Base-by-base conservation (phyloP, 352 stramenopile species). In the Globisporangium spinosum region DNA sequence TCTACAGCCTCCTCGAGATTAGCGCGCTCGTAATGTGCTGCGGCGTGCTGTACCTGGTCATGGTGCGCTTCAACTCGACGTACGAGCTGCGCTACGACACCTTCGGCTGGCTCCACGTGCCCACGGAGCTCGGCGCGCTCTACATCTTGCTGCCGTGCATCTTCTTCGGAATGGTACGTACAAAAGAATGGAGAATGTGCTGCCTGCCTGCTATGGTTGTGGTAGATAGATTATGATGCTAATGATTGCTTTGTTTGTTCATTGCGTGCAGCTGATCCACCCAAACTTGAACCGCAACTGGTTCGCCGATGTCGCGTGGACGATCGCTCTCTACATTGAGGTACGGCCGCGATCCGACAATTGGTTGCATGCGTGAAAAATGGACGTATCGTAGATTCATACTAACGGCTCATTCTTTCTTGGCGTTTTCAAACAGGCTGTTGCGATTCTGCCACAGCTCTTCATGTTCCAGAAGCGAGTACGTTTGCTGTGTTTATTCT, bases 401-500 rank as follows among this genome's bases (percentile, higher is more conserved):
- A 17, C 12, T 17, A 45, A 45, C 12, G 2, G 10, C 13, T 17
- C 38, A 15, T 45, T 17, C 12, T 13, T 17, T 45, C 38, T 45
- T 6, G 10, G 29, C 3, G 10, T 15, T 45, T 43, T 45, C 12
- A 45, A 45, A 45, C 38, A 45, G 38, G 87, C 95, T 6, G 79
- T 98, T 56, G 96, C 98, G 3, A 97, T 99, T 51, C 79, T 99
- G 47, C 98, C 98, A 12, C 98, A 99, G 82, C 82, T 99, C 22
- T 99, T 98, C 83, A 99, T 99, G 96, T 99, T 99, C 77, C 97
- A 99, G 85, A 99, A 98, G 75, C 92, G 87, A 40, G 85, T 94
- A 87, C 29, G 79, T 85, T 49, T 10, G 8, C 45, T 54, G 40
- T 8, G 10, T 32, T 13, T 40, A 40, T 40, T 40, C 8, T 9